These are phyloP conservation scores for Psilocybe cubensis DNA, from an alignment of 768 basidiomycete genomes.

Conservation along the genomic window DNA sequence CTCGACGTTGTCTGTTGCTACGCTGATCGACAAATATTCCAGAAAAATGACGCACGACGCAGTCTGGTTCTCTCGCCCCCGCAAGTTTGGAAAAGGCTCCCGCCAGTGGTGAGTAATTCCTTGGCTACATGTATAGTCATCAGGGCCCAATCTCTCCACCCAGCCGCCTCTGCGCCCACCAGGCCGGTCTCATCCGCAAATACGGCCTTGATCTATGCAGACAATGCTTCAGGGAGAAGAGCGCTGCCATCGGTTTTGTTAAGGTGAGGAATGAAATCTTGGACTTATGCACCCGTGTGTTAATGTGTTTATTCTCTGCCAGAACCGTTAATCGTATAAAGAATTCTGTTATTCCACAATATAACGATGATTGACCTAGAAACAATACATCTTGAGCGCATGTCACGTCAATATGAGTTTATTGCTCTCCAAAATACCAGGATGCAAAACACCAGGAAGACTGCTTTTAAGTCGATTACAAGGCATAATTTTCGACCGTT, in stretches of 20 bases:
- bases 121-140: neutral
- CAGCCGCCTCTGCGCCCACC: constrained; percentile 95
- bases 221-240: constrained; percentile 98
- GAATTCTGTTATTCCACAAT: constrained; percentile 11
- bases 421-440: too few relatives aligned
- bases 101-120: constrained; percentile 82
- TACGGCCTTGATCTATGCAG: constrained; percentile 97
- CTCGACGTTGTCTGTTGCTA: neutral
- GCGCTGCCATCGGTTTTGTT: constrained; percentile 89
- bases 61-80: constrained; percentile 96
- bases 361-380: constrained; percentile 4
- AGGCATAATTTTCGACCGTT: too few relatives aligned
- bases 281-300: neutral
- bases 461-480: too few relatives aligned
- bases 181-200: constrained; percentile 97
- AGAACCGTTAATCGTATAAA: constrained; percentile 33
- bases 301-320: neutral
- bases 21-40: constrained; percentile 9
- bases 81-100: constrained; percentile 94
- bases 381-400: neutral
- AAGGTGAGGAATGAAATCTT: constrained; percentile 61
- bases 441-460: too few relatives aligned
- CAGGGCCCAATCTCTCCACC: constrained; percentile 7
- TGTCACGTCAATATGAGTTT: too few relatives aligned
- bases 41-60: constrained; percentile 95